Base-by-base conservation (phyloP, 495 filamentous ascomycete genomes). In the Podospora comata region DNA sequence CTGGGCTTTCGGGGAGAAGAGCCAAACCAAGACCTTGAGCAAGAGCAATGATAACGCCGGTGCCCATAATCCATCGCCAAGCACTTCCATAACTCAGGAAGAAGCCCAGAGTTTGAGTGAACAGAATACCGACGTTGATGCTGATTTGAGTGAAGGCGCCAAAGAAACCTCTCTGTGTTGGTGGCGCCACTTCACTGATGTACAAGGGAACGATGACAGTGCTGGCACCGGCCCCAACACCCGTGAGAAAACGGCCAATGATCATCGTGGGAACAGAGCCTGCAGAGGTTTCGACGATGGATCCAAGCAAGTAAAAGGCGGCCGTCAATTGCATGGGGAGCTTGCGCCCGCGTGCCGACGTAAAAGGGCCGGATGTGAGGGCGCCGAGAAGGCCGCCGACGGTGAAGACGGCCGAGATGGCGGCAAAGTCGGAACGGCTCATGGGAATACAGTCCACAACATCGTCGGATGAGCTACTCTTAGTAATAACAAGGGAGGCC, bases 151-250 rank as follows among this genome's bases (percentile, higher is more conserved):
- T 99, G 72, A 96, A 89, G 18, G 90, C 89, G 7, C 96, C 95
- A 74, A 97, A 97, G 67, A 93, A 87, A 2, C 96, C 96, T 56
- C 90, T 89, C 62, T 90, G 85, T 4, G 79, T 79, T 0, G 90
- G 91, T 18, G 94, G 95, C 0, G 93, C 90, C 19, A 96, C 84
- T 77, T 99, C 96, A 19, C 92, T 92, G 67, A 99, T 91, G 78
- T 94, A 98, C 34, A 98, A 87, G n/a, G 95, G 95, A 0, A 95
- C 92, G n/a, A 96, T 90, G 26, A 98, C 95, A 9, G 93, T 91
- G 7, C 92, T 86, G 5, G 92, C 90, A 6, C 96, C 95, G 7
- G 93, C 91, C 5, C 91, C 95, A 2, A 97, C 70, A 6, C 95
- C 95, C 4, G 90, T 89, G 15, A 98, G 77, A 20, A 96, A 82